Evolutionary conservation across 306 rosid genomes (phyloP).

Genomic region (Glycine tomentella): DNA sequence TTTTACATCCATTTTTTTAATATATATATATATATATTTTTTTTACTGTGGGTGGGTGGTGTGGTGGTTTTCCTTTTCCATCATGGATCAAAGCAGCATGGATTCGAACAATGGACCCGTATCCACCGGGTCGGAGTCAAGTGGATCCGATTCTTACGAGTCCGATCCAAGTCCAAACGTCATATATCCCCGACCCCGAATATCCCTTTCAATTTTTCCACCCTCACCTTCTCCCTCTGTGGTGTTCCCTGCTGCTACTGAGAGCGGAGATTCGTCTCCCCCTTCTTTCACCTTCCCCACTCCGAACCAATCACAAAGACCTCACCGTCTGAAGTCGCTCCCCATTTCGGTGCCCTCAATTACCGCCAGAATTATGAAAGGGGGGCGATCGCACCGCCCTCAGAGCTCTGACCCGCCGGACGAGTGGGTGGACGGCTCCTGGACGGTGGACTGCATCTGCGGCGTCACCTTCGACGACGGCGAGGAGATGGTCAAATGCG

Average conservation of each 20-base stretch:
- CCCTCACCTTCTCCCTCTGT: background rate
- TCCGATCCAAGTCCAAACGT: background rate
- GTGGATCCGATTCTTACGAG: background rate
- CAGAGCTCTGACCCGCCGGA: constrained; percentile 90
- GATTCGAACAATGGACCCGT: background rate
- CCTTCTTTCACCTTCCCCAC: background rate
- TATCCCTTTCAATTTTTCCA: background rate
- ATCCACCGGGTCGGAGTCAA: background rate
- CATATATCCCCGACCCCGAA: background rate
- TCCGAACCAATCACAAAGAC: background rate
- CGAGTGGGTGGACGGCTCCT: constrained; percentile 91
- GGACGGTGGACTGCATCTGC: constrained; percentile 98
- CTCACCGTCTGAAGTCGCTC: background rate
- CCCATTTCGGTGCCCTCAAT: background rate
- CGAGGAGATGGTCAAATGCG: constrained; percentile 99
- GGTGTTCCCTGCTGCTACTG: background rate
- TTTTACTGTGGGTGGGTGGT: too few species aligned
- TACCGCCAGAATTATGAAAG: constrained; percentile 59
- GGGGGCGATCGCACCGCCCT: constrained; percentile 93
- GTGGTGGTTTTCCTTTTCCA: background rate
- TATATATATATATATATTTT: too few species aligned
- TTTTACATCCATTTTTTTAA: too few species aligned
- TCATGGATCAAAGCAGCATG: background rate
- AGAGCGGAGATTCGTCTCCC: background rate
- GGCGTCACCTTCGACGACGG: constrained; percentile 98